Conservation (phyloP, 768 basidiomycete species). For the Termitomyces sp. region DNA sequence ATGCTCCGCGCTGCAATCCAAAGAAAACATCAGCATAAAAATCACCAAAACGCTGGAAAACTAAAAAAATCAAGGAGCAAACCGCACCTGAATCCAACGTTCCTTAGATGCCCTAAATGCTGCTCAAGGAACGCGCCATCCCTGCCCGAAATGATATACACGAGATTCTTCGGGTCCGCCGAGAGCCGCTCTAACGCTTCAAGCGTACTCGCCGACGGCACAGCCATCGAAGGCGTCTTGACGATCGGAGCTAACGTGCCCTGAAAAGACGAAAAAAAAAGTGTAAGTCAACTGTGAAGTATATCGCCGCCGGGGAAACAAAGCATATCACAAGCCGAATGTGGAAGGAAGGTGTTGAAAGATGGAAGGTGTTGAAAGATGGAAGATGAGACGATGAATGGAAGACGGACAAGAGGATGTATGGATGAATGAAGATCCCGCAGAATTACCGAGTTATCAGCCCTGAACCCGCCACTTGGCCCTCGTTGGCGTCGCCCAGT, state of each 20-base stretch:
- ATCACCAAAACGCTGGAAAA: neutral
- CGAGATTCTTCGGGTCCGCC: conserved; percentile 80
- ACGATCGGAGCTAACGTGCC: conserved; percentile 97
- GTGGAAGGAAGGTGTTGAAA: neutral
- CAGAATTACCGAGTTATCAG: conserved; percentile 4
- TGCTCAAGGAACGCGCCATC: conserved; percentile 89
- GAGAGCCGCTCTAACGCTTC: conserved; percentile 67
- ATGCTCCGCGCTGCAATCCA: conserved; percentile 69
- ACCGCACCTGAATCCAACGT: conserved; percentile 64
- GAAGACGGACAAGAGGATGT: neutral
- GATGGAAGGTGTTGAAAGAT: neutral
- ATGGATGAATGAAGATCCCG: neutral
- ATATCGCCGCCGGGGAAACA: neutral
- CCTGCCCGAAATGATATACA: conserved; percentile 97
- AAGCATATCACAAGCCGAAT: neutral
- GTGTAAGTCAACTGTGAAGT: neutral
- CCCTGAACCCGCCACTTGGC: neutral
- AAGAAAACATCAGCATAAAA: neutral
- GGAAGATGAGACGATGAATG: neutral
- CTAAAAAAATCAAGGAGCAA: neutral
- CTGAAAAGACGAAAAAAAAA: conserved; percentile 27
- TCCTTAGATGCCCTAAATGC: conserved; percentile 79
- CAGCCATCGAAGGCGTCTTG: conserved; percentile 83
- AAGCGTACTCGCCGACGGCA: conserved; percentile 71
- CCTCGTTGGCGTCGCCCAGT: neutral